Evolutionary conservation across 1,284 basidiomycete species (phyloP).

Genomic region (Cutaneotrichosporon sp.): DNA sequence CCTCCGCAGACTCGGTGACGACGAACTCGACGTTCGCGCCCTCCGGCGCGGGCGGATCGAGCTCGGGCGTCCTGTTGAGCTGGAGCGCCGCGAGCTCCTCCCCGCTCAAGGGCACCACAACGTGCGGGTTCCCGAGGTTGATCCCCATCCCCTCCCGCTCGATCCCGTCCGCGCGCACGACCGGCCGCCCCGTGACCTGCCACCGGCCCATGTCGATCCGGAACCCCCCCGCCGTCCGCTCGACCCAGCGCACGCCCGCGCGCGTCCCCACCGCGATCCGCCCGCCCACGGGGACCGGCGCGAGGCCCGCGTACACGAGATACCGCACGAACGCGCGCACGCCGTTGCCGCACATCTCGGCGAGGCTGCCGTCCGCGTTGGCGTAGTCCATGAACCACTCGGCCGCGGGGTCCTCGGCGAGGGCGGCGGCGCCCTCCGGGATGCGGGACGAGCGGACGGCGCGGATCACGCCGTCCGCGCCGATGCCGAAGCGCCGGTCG

Average conservation of each 20-base stretch:
- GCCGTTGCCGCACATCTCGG: constrained; percentile 3
- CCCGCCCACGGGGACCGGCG: not conserved
- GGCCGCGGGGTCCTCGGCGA: not conserved
- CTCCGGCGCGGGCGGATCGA: not conserved
- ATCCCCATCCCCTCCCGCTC: not conserved
- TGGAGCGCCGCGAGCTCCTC: not conserved
- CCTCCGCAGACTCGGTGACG: not conserved
- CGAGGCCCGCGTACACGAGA: not conserved
- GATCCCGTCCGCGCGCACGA: not conserved
- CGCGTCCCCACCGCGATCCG: not conserved
- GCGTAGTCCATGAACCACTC: constrained; percentile 1
- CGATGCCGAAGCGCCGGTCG: not conserved
- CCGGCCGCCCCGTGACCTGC: not conserved
- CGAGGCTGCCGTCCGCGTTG: not conserved
- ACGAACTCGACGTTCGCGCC: constrained; percentile 2
- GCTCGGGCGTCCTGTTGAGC: not conserved
- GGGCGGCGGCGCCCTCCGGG: not conserved
- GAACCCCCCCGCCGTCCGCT: not conserved
- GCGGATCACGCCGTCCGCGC: not conserved
- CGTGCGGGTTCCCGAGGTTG: not conserved
- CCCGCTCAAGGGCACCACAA: not conserved
- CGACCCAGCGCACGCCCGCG: not conserved
- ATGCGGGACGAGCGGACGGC: not conserved
- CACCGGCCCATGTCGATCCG: not conserved
- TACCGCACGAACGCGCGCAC: not conserved